Base-by-base conservation (phyloP, 192 early-diverging fungal species). In the Phlyctochytrium bullatum region DNA sequence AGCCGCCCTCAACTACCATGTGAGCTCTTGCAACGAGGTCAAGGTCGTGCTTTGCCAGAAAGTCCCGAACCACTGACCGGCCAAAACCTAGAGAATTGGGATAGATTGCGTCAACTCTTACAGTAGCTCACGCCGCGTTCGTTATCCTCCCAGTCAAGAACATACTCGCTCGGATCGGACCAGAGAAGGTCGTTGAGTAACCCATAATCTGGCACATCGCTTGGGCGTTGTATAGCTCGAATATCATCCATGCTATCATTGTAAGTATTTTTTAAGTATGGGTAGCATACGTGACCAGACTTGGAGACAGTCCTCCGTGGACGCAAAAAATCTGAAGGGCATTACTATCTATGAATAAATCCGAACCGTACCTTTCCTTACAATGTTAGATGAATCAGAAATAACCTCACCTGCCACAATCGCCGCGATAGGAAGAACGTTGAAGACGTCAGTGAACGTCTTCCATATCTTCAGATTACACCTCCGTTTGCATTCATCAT, bases 91-190 rank as follows among this genome's bases (percentile, higher is more conserved):
- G 69, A 69, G 34, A 47, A 25, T 2, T n/a, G 28, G 33, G 3
- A 29, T 52, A 64, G 58, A 68, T 47, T 47, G 34, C 10, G 32
- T 23, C 29, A 20, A 24, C 6, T 35, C 72, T 69, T 52, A 73
- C 92, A 93, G 73, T 93, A 98, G 16, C 88, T 90, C 0, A 98
- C 94, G n/a, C 96, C 96, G 34, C 96, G 88, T 67, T 98, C 94
- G 76, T 93, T 98, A 69, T 95, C 93, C 65, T 93, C 90, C 92
- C 92, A 93, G 60, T 92, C 89, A 3, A 77, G 65, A 0, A 84
- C 88, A 1, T 83, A 85, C 3, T 92, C 91, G 32, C 88, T 90
- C 3, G 95, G 95, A 61, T 97, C 95, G 1, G 91, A 93, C 95
- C 95, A 97, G 34, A 97, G 79, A 34, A 97, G 73, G 71, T 94